phyloP scores from a whole-genome alignment of 805 yeast species.

The Metschnikowia chrysomelidarum region DNA sequence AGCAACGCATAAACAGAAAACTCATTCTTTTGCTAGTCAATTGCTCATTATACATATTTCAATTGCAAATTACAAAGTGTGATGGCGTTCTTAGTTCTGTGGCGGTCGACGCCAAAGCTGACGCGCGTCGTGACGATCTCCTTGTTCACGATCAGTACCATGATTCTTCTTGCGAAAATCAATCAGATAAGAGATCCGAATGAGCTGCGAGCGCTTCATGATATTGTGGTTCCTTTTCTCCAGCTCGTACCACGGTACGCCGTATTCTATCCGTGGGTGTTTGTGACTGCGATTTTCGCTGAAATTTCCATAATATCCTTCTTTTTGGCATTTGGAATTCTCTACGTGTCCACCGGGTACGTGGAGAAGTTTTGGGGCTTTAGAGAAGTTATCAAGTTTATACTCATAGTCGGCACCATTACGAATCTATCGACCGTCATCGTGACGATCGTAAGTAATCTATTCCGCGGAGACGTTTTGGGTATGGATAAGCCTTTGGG shows the following conservation, averaged over 20 bases:
- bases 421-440: conserved; percentile 56
- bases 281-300: conserved; percentile 61
- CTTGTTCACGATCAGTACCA: conserved; percentile 38
- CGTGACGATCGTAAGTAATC: conserved; percentile 36
- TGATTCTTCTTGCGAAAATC: conserved; percentile 43
- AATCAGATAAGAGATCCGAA: conserved; percentile 14
- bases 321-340: conserved; percentile 34
- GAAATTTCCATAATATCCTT: conserved; percentile 52
- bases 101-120: conserved; percentile 39
- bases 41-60: too few species aligned
- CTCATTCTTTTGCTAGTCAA: too few species aligned
- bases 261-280: conserved; percentile 61
- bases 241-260: conserved; percentile 64
- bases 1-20: too few species aligned
- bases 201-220: conserved; percentile 23
- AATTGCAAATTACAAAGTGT: neutral
- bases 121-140: conserved; percentile 44
- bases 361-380: conserved; percentile 53
- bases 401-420: conserved; percentile 51
- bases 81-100: conserved; percentile 18
- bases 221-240: conserved; percentile 51
- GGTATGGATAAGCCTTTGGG: conserved; percentile 47
- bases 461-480: conserved; percentile 32
- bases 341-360: conserved; percentile 43
- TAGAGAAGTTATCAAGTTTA: conserved; percentile 48